Conservation (phyloP, 805 yeast genomes). For the Barnettozyma botsteinii region DNA sequence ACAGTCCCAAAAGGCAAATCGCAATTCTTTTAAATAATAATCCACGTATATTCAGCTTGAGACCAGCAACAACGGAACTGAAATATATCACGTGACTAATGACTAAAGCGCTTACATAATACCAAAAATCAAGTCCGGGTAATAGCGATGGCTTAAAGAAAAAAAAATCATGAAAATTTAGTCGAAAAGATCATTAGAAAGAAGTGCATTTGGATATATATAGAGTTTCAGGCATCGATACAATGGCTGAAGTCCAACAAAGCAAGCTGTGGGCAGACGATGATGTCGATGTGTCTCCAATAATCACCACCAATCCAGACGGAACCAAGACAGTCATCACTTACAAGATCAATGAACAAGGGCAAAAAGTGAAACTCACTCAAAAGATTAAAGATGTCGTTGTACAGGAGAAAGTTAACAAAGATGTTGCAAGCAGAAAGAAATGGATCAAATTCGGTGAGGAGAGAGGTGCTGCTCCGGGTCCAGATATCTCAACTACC, state of each 20-base stretch:
- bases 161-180: not conserved
- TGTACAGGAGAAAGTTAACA: slow-evolving; percentile 78
- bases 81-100: too few species aligned
- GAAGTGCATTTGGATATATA: too few species aligned
- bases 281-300: slow-evolving; percentile 63
- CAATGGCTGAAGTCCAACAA: slow-evolving; percentile 13
- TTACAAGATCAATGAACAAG: slow-evolving; percentile 66
- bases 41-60: too few species aligned
- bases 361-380: slow-evolving; percentile 81
- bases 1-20: too few species aligned
- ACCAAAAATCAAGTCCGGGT: too few species aligned
- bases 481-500: slow-evolving; percentile 86
- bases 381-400: slow-evolving; percentile 75
- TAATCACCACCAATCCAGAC: slow-evolving; percentile 70
- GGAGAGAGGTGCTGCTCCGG: slow-evolving; percentile 66
- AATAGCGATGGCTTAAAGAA: too few species aligned
- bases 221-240: not conserved
- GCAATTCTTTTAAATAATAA: too few species aligned
- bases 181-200: not conserved
- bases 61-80: too few species aligned
- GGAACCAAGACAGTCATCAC: slow-evolving; percentile 87
- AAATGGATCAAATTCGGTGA: slow-evolving; percentile 86
- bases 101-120: too few species aligned
- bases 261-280: slow-evolving; percentile 34
- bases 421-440: slow-evolving; percentile 79